Evolutionary conservation across 2,329 filamentous ascomycete species (phyloP), one percentile per base, ranked within the genome.

Genomic region (Sporothrix luriei): DNA sequence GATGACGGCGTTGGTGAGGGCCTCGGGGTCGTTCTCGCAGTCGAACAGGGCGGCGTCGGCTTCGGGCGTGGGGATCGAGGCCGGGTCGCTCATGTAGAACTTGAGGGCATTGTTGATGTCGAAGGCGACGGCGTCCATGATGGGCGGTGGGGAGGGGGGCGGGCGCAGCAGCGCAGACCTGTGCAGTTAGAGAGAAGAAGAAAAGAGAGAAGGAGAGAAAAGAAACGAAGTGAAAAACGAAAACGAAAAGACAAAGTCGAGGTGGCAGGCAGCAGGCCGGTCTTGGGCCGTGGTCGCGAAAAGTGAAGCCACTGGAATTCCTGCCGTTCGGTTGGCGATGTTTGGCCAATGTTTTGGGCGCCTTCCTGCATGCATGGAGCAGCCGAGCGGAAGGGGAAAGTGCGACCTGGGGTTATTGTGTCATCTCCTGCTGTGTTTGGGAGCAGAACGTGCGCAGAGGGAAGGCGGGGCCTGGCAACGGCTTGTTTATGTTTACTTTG

Each of bases 91-190:
- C 87, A 97, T 92, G 82, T 97, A 99, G 79, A 92, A 88, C 84
- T 97, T 97, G 80, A 98, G 90, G 74, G 93, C 93, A 83, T 97
- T 91, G 79, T 97, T 97, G 80, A 99, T 92, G 80, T 98, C 92
- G 82, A 99, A 99, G 77, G 90, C 87, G 78, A 93, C 87, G 83
- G 91, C 91, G 77, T 84, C 90, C 89, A 90, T 90, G 78, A 73
- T 77, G 76, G 74, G 71, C 72, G 75, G 61, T 70, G 71, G 64
- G 69, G 68, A 26, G 54, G 69, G 72, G 49, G 55, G 26, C 65
- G 48, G 48, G 38, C 71, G 68, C 54, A 57, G 54, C 43, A 68
- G 69, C 69, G 57, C 68, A 57, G 49, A 52, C 64, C 64, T 62
- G 40, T 66, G 68, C 61, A 59, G 40, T 52, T 51, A 38, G 43